Percentiles rank a stretch among this genome's conserved stretches.
phyloP scores from a whole-genome alignment of 352 stramenopile genomes.

The Globisporangium heterothallicum region DNA sequence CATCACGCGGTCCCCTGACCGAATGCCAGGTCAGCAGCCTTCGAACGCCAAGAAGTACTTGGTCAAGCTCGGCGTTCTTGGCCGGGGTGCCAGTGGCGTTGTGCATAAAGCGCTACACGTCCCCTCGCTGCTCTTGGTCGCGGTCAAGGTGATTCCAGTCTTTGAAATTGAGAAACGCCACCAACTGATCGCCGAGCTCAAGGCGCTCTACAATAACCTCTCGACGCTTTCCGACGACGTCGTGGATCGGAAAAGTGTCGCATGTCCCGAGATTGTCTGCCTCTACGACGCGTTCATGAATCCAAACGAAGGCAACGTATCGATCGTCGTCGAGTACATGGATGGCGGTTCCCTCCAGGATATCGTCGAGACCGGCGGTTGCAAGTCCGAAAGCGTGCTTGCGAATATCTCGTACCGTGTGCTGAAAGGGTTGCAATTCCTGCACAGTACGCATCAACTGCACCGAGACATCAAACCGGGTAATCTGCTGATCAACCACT shows the following conservation, averaged over 20 bases:
- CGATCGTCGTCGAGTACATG: constrained; percentile 96
- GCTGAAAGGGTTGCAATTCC: constrained; percentile 81
- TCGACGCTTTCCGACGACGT: constrained; percentile 62
- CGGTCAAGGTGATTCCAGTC: constrained; percentile 88
- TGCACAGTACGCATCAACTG: constrained; percentile 88
- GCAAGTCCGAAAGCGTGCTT: constrained; percentile 82
- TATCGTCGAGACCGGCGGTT: constrained; percentile 87
- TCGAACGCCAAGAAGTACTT: constrained; percentile 75
- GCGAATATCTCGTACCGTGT: constrained; percentile 87
- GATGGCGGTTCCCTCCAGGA: constrained; percentile 92
- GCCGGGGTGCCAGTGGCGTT: constrained; percentile 79
- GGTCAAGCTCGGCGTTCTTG: constrained; percentile 76
- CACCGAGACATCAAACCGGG: constrained; percentile 94
- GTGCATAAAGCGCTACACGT: constrained; percentile 89
- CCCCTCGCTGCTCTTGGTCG: constrained; percentile 83
- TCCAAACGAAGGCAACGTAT: constrained; percentile 86
- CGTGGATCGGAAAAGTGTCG: constrained; percentile 34
- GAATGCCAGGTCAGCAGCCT: constrained; percentile 29
- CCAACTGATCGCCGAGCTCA: constrained; percentile 83
- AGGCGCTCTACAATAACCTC: constrained; percentile 83
- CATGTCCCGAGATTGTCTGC: constrained; percentile 83
- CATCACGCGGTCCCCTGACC: constrained; percentile 59
- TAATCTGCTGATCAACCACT: constrained; percentile 93
- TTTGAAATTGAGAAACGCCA: constrained; percentile 87
- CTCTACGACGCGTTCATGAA: constrained; percentile 95